phyloP scores from a whole-genome alignment of 2,329 filamentous ascomycete species.

The Penicillium sp. region DNA sequence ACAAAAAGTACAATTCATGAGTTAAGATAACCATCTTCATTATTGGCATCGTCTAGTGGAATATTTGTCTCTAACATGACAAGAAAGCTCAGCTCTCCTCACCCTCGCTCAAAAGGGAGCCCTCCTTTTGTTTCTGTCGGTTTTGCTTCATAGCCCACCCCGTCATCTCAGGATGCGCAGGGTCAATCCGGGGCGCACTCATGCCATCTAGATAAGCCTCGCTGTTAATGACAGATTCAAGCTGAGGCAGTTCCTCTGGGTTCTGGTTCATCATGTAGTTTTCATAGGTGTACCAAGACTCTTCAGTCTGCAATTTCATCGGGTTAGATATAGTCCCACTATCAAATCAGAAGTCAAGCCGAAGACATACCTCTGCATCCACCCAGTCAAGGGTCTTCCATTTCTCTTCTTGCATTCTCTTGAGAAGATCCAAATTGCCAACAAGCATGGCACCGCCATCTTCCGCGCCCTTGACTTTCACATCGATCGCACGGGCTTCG shows the following conservation, averaged over 20 bases:
- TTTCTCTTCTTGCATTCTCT: slow-evolving; percentile 73
- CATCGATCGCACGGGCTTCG: slow-evolving; percentile 75
- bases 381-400: slow-evolving; percentile 78
- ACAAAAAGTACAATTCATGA: background rate
- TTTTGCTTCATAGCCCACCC: slow-evolving; percentile 48
- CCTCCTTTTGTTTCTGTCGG: slow-evolving; percentile 34
- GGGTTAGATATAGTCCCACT: slow-evolving; percentile 10
- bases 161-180: slow-evolving; percentile 43
- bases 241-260: slow-evolving; percentile 44
- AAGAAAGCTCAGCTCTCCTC: slow-evolving; percentile 3
- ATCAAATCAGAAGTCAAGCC: background rate
- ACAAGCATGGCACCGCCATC: slow-evolving; percentile 65
- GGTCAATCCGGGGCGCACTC: slow-evolving; percentile 54
- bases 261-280: slow-evolving; percentile 64
- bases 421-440: slow-evolving; percentile 74
- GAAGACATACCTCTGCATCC: slow-evolving; percentile 30
- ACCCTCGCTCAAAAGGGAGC: slow-evolving; percentile 20
- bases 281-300: slow-evolving; percentile 74
- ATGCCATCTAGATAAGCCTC: slow-evolving; percentile 64
- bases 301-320: slow-evolving; percentile 49
- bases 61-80: background rate
- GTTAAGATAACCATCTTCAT: background rate
- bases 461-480: slow-evolving; percentile 76
- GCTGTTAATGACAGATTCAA: slow-evolving; percentile 57
- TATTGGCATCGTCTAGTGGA: background rate